Evolutionary conservation across 352 stramenopile genomes (phyloP).

Genomic region (Peronosclerospora sorghi): DNA sequence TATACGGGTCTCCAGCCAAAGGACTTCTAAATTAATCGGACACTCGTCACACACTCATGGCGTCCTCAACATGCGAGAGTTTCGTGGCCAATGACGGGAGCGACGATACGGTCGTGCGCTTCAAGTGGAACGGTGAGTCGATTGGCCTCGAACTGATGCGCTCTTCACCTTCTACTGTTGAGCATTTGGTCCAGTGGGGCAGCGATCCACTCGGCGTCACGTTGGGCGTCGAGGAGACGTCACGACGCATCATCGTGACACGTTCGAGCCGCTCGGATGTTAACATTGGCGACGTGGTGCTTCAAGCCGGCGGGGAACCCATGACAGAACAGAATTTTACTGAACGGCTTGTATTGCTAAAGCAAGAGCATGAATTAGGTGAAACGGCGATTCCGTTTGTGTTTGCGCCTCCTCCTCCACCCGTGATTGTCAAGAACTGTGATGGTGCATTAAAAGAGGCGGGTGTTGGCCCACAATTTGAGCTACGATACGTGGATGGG

Average conservation of each 20-base stretch:
- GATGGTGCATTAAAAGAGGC: constrained; percentile 27
- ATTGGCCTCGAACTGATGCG: constrained; percentile 55
- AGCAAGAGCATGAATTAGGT: constrained; percentile 34
- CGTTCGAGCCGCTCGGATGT: constrained; percentile 44
- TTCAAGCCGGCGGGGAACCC: constrained; percentile 27
- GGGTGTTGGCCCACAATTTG: constrained; percentile 48
- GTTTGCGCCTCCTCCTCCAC: constrained; percentile 41
- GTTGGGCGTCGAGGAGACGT: constrained; percentile 63
- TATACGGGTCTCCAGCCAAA: no score
- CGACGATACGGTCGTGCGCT: constrained; percentile 46
- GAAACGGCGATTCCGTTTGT: constrained; percentile 38
- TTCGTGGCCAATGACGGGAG: constrained; percentile 34
- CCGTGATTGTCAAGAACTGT: constrained; percentile 45
- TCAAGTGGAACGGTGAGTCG: constrained; percentile 36
- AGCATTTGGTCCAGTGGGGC: constrained; percentile 31
- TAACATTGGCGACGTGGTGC: constrained; percentile 40
- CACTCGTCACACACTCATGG: no score
- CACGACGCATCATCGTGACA: constrained; percentile 55
- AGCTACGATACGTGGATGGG: constrained; percentile 49
- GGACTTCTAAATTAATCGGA: no score
- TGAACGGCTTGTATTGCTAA: constrained; percentile 35
- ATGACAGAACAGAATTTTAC: constrained; percentile 49
- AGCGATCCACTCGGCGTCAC: constrained; percentile 47
- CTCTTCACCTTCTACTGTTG: constrained; percentile 7
- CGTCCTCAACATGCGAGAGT: constrained; percentile 23